Percentiles rank a stretch among this genome's conserved stretches.
phyloP scores from a whole-genome alignment of 163 green algal species.

The Scenedesmus sp. region DNA sequence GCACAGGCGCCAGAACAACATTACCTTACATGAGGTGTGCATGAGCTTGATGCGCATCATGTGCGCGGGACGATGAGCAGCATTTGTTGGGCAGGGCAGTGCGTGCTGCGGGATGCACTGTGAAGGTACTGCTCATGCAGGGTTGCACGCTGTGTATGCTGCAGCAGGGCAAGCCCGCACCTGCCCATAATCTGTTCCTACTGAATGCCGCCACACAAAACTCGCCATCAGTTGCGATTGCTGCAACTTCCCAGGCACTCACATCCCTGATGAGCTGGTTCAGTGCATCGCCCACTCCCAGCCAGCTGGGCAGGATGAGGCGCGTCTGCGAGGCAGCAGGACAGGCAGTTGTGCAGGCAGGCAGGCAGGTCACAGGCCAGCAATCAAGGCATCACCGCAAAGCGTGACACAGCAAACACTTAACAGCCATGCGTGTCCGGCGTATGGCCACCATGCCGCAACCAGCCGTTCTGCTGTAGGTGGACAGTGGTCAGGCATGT shows the following conservation, averaged over 20 bases:
- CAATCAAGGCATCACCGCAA: background rate
- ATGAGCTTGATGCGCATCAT: background rate
- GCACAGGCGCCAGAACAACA: no score
- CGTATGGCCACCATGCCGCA: no score
- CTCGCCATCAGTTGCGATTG: no score
- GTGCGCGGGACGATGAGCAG: background rate
- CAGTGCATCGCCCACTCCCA: conserved; percentile 90
- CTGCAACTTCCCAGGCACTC: background rate
- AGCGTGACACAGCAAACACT: background rate
- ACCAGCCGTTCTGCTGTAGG: background rate
- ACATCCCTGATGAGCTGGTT: conserved; percentile 68
- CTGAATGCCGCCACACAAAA: no score
- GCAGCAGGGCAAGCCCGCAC: background rate
- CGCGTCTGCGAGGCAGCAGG: conserved; percentile 70
- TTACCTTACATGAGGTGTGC: no score
- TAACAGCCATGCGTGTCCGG: no score
- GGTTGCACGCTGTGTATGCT: background rate
- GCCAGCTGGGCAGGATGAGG: conserved; percentile 93
- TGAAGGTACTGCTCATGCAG: background rate
- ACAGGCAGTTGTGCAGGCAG: background rate
- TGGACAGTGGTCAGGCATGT: background rate
- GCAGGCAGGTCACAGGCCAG: background rate
- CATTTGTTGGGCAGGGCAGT: background rate
- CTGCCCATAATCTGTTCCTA: background rate
- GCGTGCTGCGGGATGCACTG: background rate